Base-by-base conservation (phyloP, 192 early-diverging fungal species). In the Coemansia sp. region DNA sequence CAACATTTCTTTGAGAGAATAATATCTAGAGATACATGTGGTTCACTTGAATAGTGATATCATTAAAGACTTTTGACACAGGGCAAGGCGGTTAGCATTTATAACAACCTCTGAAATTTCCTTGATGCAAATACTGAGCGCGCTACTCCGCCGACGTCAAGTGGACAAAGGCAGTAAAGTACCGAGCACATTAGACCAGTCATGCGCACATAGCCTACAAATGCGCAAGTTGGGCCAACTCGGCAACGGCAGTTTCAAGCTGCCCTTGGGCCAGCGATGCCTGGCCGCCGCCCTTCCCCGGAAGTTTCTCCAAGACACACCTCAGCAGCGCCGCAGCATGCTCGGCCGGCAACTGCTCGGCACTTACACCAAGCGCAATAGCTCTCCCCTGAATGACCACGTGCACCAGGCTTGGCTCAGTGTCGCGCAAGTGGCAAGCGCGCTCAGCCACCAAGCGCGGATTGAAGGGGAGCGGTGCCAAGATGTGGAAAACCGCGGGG, bases 311-410 rank as follows among this genome's bases (percentile, higher is more conserved):
- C 74, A 97, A 89, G 72, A 89, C 79, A 7, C 78, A 74, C 78
- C 90, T 91, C 61, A 98, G 85, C 9, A 89, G 67, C 10, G 90
- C 91, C 39, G 89, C 88, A 2, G 91, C 91, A 52, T 93, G 89
- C 80, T 92, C 94, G 41, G 84, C 88, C 68, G 93, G 91, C 65
- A 89, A 85, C 38, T 88, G 84, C 75, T 92, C 92, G 61, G 90
- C 83, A 15, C 91, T 79, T 13, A 91, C 87, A 46, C 92, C 91
- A 41, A 98, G 87, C n/a, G 87, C 76, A 68, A 93, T 82, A 15
- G 86, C 90, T 46, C 93, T 90, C 38, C 95, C 82, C 69, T 92
- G 89, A 74, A 92, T 91, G 36, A 86, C 89, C 34, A 95, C 67
- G 34, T 84, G 78, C 82, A 60, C 80, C 22, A 47, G 65, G 20